Conservation (phyloP, 768 basidiomycete species). For the Sporobolomyces phaffii region DNA sequence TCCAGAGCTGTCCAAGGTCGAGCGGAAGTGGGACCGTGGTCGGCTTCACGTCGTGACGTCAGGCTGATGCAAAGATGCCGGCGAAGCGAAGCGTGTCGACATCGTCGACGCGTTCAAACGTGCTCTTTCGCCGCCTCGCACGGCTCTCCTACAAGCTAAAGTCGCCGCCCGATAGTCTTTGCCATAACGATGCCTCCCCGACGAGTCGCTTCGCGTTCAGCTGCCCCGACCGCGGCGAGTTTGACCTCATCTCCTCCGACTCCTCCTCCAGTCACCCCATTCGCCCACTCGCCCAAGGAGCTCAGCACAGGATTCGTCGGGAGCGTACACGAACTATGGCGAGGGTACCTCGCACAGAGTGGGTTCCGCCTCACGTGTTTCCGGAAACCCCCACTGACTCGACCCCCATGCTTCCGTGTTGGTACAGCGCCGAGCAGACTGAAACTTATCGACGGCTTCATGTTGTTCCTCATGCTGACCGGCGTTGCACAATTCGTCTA, state of each 20-base stretch:
- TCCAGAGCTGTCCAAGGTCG: too few species aligned
- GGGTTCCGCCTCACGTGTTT: neutral
- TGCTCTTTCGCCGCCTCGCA: too few species aligned
- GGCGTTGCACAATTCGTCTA: constrained; percentile 87
- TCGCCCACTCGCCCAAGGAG: too few species aligned
- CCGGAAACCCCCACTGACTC: neutral
- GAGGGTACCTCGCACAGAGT: constrained; percentile 19
- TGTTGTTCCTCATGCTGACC: constrained; percentile 82
- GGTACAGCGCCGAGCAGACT: constrained; percentile 48
- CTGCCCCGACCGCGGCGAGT: neutral
- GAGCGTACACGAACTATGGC: constrained; percentile 12
- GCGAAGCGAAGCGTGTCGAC: too few species aligned
- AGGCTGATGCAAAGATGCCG: too few species aligned
- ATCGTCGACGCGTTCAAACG: too few species aligned
- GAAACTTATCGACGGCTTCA: constrained; percentile 89
- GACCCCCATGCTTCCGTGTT: neutral
- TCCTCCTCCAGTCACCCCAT: neutral
- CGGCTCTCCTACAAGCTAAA: too few species aligned
- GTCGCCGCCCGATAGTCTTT: too few species aligned
- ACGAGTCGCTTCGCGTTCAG: constrained; percentile 8
- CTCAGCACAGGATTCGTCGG: neutral
- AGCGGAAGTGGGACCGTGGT: too few species aligned
- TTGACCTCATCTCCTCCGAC: neutral
- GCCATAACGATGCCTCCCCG: constrained; percentile 23
- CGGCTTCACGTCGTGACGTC: too few species aligned